Evolutionary conservation across 192 early-diverging fungal genomes (phyloP), one percentile per base, ranked within the genome.

Genomic region (Umbelopsis isabellina): DNA sequence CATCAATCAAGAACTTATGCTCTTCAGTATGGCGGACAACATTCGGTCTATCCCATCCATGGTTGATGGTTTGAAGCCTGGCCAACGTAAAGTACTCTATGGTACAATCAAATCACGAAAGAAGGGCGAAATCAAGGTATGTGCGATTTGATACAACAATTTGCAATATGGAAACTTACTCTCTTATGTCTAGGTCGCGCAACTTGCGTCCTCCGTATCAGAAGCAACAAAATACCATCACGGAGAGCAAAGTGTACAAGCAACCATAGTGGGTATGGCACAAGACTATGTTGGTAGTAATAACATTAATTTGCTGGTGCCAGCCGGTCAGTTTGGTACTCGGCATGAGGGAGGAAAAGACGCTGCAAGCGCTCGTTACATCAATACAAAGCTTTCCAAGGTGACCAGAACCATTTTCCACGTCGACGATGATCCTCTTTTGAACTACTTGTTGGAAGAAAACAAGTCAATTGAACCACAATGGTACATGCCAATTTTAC

Each of bases 341-440:
- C 85, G 96, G 22, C 70, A 91, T 80, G 84, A 90, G 82, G 94
- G 97, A 53, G 95, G 95, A 41, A 96, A 97, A 77, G 94, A 96
- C 75, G 92, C 95, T 27, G 96, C 96, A n/a, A 91, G 89, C 76
- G 85, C 96, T 81, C 96, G 97, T 95, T 99, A 99, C 83, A 94
- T 99, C 69, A 92, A 90, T 74, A 97, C 95, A 0, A 83, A 79
- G 27, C 76, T 97, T 33, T 72, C 85, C 7, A 80, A 85, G 50
- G 85, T 99, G 15, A 81, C 96, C 0, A 86, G 95, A 53, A 75
- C 84, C 0, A 70, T 98, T 16, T 99, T 89, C 80, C 88, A 90
- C 73, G 85, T 88, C 49, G 81, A 88, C 51, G 96, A 98, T 77
- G 93, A 98, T 70, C 82, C 86, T 21, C 78, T 99, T 37, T 78